Evolutionary conservation across 148 eudicot genomes (phyloP), one percentile per base, ranked within the genome.

Genomic region (Rhododendron mucronatum): DNA sequence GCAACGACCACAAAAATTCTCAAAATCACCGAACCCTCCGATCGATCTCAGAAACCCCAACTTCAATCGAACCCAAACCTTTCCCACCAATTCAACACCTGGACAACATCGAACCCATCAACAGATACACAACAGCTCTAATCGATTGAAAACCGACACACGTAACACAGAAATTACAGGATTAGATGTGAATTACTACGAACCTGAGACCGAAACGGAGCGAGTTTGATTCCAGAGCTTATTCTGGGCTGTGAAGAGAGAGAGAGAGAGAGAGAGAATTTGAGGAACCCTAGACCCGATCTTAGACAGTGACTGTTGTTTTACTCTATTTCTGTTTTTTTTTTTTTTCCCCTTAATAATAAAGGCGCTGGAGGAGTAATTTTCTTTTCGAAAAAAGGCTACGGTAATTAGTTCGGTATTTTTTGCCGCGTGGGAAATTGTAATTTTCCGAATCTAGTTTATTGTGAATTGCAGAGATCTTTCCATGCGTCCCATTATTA

Each of bases 201-300:
- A 23, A 83, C 85, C 85, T 47, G 57, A 28, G 63, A 71, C 28
- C n/a, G 28, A 16, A 3, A 48, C 18, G 61, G 21, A 82, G 6
- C 74, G 20, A 39, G 78, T 5, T 61, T 39, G 51, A 61, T 37
- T 83, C 77, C 77, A 26, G 44, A 47, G 61, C 41, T 45, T 59
- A 10, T 2, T 82, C 45, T 12, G 14, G 84, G 75, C 73, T 59
- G 23, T 20, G 35, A 33, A 33, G 35, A 30, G 21, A 44, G 85
- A 65, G 53, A 83, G 77, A 37, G 37, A 35, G 37, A 28, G 45
- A 2, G 23, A 78, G 8, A 41, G 75, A 85, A 85, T 35, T 71
- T 82, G 88, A 87, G 80, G 88, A 87, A 86, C 86, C 88, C 88
- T 85, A 87, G 83, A 84, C 83, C 86, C 75, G 91, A 87, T 87